phyloP scores from a whole-genome alignment of 2,329 filamentous ascomycete genomes.

The Fusarium sp. region DNA sequence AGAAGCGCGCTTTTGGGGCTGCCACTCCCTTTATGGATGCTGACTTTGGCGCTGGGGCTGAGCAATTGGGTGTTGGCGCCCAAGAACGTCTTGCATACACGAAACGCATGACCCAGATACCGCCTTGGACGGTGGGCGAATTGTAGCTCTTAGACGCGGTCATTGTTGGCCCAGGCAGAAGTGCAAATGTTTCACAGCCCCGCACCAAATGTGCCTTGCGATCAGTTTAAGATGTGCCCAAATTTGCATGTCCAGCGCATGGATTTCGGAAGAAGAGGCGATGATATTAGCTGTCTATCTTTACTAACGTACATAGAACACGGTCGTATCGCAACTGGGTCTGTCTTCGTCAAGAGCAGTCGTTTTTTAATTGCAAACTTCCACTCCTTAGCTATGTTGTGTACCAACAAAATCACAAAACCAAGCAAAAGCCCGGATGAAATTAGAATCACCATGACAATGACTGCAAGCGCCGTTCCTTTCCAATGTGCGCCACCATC shows the following conservation, averaged over 20 bases:
- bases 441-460: neutral
- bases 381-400: conserved; percentile 3
- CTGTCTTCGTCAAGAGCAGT: neutral
- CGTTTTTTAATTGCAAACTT: neutral
- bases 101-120: too few relatives aligned
- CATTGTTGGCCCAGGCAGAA: neutral
- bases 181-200: neutral
- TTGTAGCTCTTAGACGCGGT: neutral
- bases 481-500: neutral
- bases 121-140: neutral
- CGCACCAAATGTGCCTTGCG: neutral
- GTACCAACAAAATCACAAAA: neutral
- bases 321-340: neutral
- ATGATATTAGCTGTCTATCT: too few relatives aligned
- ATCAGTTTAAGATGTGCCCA: too few relatives aligned
- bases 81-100: neutral
- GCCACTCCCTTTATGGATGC: neutral
- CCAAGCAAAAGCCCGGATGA: conserved; percentile 7
- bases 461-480: neutral
- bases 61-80: neutral
- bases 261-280: too few relatives aligned
- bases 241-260: too few relatives aligned
- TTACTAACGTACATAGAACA: too few relatives aligned
- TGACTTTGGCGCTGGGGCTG: neutral
- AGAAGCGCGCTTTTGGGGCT: neutral